phyloP scores from a whole-genome alignment of 192 early-diverging fungal species.

The Funneliformis mosseae region DNA sequence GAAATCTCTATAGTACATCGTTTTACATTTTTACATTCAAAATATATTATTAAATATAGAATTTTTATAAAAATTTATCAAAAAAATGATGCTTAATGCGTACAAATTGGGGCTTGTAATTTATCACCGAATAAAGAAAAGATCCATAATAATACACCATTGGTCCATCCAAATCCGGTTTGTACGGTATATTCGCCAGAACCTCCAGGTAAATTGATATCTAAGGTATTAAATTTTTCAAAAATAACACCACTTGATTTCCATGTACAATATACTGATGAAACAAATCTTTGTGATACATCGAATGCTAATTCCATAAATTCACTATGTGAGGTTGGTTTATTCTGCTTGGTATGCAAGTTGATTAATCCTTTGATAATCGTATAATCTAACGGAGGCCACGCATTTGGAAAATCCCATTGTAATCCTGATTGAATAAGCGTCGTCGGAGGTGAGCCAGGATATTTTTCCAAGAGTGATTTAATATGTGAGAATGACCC shows the following conservation, averaged over 20 bases:
- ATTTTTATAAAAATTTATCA: too few relatives aligned
- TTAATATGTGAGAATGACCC: constrained; percentile 48
- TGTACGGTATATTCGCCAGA: constrained; percentile 64
- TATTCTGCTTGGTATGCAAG: constrained; percentile 11
- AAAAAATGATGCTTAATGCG: too few relatives aligned
- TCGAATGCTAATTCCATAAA: constrained; percentile 33
- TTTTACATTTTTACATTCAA: too few relatives aligned
- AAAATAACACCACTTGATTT: too few relatives aligned
- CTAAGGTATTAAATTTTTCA: background rate
- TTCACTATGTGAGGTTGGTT: constrained; percentile 10
- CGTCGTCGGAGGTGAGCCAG: constrained; percentile 67
- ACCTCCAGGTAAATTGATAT: background rate
- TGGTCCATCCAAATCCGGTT: constrained; percentile 79
- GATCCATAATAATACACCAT: constrained; percentile 69
- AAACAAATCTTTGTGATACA: background rate
- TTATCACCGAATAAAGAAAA: constrained; percentile 33
- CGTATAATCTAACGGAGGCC: constrained; percentile 68
- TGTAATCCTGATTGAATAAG: constrained; percentile 60
- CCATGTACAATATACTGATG: too few relatives aligned
- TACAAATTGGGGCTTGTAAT: background rate
- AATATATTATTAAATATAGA: too few relatives aligned
- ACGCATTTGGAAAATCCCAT: constrained; percentile 75
- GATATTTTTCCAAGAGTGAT: constrained; percentile 43
- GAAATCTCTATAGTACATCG: too few relatives aligned
- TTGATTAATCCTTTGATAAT: constrained; percentile 52